A percentile compares a stretch with the other conserved stretches of the same genome.
phyloP scores from a whole-genome alignment of 2,329 filamentous ascomycete species.

The Diplodia intermedia region DNA sequence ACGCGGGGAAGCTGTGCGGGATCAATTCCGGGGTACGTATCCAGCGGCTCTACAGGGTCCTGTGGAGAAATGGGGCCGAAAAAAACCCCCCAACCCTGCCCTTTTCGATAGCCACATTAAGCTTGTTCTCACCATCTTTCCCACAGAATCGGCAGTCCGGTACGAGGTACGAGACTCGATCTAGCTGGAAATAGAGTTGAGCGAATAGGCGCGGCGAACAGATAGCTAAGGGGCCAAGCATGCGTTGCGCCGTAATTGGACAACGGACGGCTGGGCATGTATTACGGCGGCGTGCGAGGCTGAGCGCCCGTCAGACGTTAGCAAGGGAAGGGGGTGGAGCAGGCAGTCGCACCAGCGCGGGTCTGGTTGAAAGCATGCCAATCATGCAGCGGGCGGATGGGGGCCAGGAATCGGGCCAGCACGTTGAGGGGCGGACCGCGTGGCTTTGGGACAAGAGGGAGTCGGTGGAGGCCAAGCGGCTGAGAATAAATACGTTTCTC shows the following conservation, averaged over 20 bases:
- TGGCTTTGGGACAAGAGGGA: not conserved
- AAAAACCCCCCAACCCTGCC: too few species aligned
- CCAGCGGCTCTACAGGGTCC: not conserved
- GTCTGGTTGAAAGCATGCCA: not conserved
- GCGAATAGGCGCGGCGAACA: not conserved
- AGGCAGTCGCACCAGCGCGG: not conserved
- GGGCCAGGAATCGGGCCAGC: not conserved
- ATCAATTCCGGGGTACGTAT: too few species aligned
- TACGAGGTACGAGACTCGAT: not conserved
- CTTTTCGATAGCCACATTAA: not conserved
- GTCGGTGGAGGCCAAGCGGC: not conserved
- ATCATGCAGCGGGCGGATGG: not conserved
- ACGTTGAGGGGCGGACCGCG: not conserved
- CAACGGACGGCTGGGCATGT: not conserved
- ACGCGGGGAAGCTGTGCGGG: too few species aligned
- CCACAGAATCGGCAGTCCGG: not conserved
- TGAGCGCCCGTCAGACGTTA: slow-evolving; percentile 2
- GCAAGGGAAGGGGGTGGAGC: slow-evolving; percentile 10
- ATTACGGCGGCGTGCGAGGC: slow-evolving; percentile 10
- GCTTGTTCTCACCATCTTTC: not conserved
- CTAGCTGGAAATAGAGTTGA: not conserved
- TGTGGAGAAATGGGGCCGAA: too few species aligned
- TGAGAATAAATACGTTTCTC: slow-evolving; percentile 14
- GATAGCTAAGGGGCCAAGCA: slow-evolving; percentile 2
- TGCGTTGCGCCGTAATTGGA: slow-evolving; percentile 1